Evolutionary conservation across 148 eudicot species (phyloP).

Genomic region (Suaeda aralocaspica): DNA sequence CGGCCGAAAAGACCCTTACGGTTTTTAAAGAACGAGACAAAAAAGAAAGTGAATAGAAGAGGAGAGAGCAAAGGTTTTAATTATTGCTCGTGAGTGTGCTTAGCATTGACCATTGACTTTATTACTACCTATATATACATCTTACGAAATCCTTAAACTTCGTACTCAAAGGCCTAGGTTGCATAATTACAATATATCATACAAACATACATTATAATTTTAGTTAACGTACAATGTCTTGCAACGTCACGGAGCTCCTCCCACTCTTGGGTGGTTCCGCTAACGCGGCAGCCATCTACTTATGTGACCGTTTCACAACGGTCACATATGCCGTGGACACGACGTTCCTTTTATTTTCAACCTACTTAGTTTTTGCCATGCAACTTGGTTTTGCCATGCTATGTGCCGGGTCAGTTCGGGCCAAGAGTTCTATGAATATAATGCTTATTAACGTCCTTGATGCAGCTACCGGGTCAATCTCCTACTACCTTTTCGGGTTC

Average conservation of each 20-base stretch:
- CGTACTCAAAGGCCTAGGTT: too few species aligned
- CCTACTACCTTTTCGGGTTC: conserved; percentile 25
- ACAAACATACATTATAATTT: too few species aligned
- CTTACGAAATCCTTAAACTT: too few species aligned
- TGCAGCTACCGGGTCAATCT: conserved; percentile 46
- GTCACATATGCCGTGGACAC: conserved; percentile 43
- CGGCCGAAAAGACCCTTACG: too few species aligned
- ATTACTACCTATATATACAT: too few species aligned
- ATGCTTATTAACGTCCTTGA: conserved; percentile 62
- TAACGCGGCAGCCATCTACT: conserved; percentile 20
- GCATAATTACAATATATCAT: too few species aligned
- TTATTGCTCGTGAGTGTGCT: too few species aligned
- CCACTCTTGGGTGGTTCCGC: conserved; percentile 16
- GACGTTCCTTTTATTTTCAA: conserved; percentile 49
- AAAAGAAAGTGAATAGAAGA: too few species aligned
- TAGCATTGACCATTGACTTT: too few species aligned
- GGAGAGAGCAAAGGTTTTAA: too few species aligned
- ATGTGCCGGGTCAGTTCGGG: conserved; percentile 59
- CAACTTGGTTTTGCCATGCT: conserved; percentile 63
- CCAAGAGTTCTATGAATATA: conserved; percentile 57
- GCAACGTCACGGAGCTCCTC: conserved; percentile 6
- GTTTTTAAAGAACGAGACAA: too few species aligned
- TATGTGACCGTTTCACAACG: conserved; percentile 26
- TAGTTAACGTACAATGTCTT: neutral
- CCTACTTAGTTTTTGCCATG: conserved; percentile 58